Base-by-base conservation (phyloP, 2,329 filamentous ascomycete species). In the Botrytis medusae region DNA sequence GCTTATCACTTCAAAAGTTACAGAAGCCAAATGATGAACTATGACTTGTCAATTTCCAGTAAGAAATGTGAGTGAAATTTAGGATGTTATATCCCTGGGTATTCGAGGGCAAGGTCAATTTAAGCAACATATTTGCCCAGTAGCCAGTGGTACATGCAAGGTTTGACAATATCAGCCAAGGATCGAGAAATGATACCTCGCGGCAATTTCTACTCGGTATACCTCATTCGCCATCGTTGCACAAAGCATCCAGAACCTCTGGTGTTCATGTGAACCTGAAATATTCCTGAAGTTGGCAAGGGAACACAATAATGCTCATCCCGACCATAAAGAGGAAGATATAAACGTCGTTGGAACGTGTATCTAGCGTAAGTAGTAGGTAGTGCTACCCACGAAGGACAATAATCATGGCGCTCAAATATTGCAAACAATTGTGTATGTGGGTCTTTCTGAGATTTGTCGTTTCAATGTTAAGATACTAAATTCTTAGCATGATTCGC, bases 401-500 rank as follows among this genome's bases (percentile, higher is more conserved):
- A 40, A 37, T 20, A 57, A 57, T 57, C 46, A 68, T 20, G 34
- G 34, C 32, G 34, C 8, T 54, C 25, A 25, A 67, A 5, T 32
- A 51, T 54, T 54, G 34, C 46, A 34, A 70, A 40, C 29, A 48
- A 70, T 61, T 40, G 32, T 18, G 29, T n/a, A 57, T 29, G n/a
- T 57, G 7, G 18, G 8, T 37, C 37, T 34, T n/a, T 25, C 46
- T 18, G 40, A 44, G 25, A 29, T 48, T 70, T 18, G 12, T 46
- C 34, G 63, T 65, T 34, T 34, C 40, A 46, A 44, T 18, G n/a
- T 20, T 5, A 14, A 61, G 37, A 44, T 16, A 25, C 70, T 60
- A 72, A 72, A 29, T 46, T 72, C 29, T 67, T 72, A 40, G 46
- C 20, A 34, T 37, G 37, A 2, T 29, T 72, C 70, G 70, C 70